Evolutionary conservation across 441 rosid species (phyloP), one percentile per base, ranked within the genome.

Genomic region (Manihot esculenta): DNA sequence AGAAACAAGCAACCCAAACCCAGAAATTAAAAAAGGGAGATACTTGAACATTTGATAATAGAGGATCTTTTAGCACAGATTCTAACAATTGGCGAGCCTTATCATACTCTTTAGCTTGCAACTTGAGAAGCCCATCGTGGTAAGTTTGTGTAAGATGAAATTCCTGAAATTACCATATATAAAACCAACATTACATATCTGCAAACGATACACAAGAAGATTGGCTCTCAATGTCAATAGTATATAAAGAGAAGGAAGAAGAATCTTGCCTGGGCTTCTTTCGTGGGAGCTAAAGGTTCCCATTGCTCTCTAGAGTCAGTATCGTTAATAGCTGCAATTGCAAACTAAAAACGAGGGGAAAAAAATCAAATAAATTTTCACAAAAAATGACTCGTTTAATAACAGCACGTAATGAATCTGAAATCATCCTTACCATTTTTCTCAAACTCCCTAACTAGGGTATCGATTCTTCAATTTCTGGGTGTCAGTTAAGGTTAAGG

Each of bases 271-370:
- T 93, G 99, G 69, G 98, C 97, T 87, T 93, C 98, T 82, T 96
- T 91, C 74, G 97, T 90, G 18, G 99, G 98, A 71, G 99, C 98
- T 71, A 93, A 77, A 74, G 98, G 99, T 79, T 93, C 98, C 99
- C 98, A 96, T 68, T 91, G 93, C 38, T 86, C 76, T 57, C 61
- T 84, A 20, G 99, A 80, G 64, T 91, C 94, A 12, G 93, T 87
- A 54, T 96, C 99, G 79, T 96, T 96, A 76, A 96, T 93, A 18
- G 99, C 99, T 51, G 97, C 81, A 73, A 93, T 90, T 62, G 98
- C 85, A 83, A 93, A 96, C 97, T 93, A 89, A 71, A 74, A 54
- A 18, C 30, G 3, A 6, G 17, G 13, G 45, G n/a, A 24, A 24
- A 12, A 30, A 55, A 27, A 2, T 0, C 6, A 20, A 41, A 35